phyloP scores from a whole-genome alignment of 495 filamentous ascomycete species.

The Glutinoglossum americanum region DNA sequence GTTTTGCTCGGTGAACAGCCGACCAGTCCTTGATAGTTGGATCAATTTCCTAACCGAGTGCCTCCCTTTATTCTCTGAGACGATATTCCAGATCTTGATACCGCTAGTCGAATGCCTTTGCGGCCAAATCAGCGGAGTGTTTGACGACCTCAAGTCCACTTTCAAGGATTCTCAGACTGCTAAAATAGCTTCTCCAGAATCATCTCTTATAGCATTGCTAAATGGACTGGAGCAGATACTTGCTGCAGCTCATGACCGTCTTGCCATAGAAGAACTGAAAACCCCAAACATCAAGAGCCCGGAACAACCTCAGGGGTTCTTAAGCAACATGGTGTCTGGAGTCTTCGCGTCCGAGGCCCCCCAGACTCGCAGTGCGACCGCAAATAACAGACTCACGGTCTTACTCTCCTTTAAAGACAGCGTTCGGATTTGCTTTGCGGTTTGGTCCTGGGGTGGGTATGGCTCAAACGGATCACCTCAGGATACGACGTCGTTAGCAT shows the following conservation, averaged over 20 bases:
- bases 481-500: constrained; percentile 52
- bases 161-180: constrained; percentile 22
- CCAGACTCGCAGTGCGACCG: constrained; percentile 51
- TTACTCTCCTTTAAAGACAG: constrained; percentile 93
- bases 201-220: constrained; percentile 51
- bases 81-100: constrained; percentile 75
- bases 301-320: constrained; percentile 76
- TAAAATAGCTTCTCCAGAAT: constrained; percentile 30
- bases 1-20: constrained; percentile 52
- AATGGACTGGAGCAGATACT: constrained; percentile 82
- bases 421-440: constrained; percentile 69
- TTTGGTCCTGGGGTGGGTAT: constrained; percentile 82
- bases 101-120: constrained; percentile 81
- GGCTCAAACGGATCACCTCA: constrained; percentile 30
- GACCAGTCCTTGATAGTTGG: constrained; percentile 75
- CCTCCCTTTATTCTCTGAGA: constrained; percentile 57
- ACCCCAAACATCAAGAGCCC: constrained; percentile 46
- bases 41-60: constrained; percentile 67
- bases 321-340: constrained; percentile 90
- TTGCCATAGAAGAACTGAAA: constrained; percentile 55
- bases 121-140: constrained; percentile 45
- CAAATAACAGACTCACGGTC: constrained; percentile 87
- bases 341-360: constrained; percentile 65
- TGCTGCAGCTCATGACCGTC: constrained; percentile 65
- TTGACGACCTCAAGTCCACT: constrained; percentile 34